These are phyloP conservation scores for Podospora fimiseda DNA, from an alignment of 495 filamentous ascomycete species.

Conservation along the genomic window DNA sequence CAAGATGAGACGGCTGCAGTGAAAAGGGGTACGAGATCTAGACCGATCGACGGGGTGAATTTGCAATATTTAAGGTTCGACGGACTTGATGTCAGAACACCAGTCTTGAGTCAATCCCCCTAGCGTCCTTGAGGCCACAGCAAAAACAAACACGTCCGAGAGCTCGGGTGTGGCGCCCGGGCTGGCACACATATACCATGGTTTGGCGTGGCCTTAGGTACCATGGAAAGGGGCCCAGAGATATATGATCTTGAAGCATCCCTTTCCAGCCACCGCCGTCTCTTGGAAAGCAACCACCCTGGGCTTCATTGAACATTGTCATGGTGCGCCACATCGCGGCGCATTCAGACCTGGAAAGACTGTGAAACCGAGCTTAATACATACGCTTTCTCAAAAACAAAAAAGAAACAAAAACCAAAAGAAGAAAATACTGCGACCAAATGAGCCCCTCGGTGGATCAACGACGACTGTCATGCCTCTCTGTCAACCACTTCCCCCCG, in stretches of 20 bases:
- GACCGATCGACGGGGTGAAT: not conserved
- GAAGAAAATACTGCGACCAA: not conserved
- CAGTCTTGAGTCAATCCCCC: slow-evolving; percentile 3
- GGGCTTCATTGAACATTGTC: not conserved
- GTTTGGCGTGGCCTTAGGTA: no score
- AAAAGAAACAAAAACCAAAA: not conserved
- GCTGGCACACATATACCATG: not conserved
- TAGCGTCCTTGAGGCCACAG: not conserved
- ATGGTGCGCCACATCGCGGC: not conserved
- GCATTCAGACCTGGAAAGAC: not conserved
- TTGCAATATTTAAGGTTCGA: not conserved
- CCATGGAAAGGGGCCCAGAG: no score
- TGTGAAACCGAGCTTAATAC: not conserved
- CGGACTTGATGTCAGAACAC: slow-evolving; percentile 1
- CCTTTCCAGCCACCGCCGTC: not conserved
- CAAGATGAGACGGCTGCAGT: no score
- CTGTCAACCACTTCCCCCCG: not conserved
- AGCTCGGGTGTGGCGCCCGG: not conserved
- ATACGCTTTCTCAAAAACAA: no score
- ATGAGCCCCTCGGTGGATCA: slow-evolving; percentile 4
- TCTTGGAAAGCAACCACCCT: not conserved
- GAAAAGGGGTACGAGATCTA: no score
- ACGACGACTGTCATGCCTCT: not conserved
- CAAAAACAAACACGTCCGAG: not conserved
- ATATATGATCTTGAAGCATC: no score